Base-by-base conservation (phyloP, 495 filamentous ascomycete genomes). In the Aspergillus ostianus region DNA sequence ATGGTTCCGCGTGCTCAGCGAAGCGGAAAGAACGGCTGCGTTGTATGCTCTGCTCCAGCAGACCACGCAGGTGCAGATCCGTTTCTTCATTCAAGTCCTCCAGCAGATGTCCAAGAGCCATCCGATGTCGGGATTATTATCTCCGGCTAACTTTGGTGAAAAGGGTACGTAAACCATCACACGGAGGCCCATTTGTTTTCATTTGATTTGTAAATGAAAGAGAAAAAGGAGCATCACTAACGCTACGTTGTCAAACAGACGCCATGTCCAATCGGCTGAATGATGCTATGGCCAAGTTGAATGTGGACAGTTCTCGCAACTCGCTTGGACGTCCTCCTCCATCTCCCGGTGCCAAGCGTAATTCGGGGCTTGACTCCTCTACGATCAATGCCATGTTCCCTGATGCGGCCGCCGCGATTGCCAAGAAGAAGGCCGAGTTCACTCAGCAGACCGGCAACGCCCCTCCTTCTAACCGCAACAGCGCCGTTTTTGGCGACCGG, bases 321-420 rank as follows among this genome's bases (percentile, higher is more conserved):
- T 97, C 94, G 46, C 78, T 97, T 63, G 87, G 88, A 54, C 82
- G 83, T 59, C 89, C 91, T 61, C 91, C 92, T 41, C 85, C 89
- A 53, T 90, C 91, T 27, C 85, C 87, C 15, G 83, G 86, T 62
- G 84, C 82, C 47, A 97, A 97, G 79, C 87, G 94, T 56, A 93
- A 94, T 71, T 97, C 94, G 29, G 92, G 86, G 17, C 85, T 98
- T 45, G 94, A 98, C 69, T 78, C 91, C n/a, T 87, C 85, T 36
- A 92, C 90, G n/a, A 96, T 97, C 70, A 93, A 96, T 76, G 91
- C 91, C 63, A 98, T 98, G 94, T 98, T 98, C 71, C 94, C 94
- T 6, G 94, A 98, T 79, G 94, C 94, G 21, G 95, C 94, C 3
- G 95, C 93, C 15, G 95, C 95, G 15, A 97, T 98, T 73, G 92